Percentiles rank a stretch among this genome's conserved stretches.
These are phyloP conservation scores for Naganishia liquefaciens DNA, from an alignment of 1,284 basidiomycete genomes.

Conservation along the genomic window DNA sequence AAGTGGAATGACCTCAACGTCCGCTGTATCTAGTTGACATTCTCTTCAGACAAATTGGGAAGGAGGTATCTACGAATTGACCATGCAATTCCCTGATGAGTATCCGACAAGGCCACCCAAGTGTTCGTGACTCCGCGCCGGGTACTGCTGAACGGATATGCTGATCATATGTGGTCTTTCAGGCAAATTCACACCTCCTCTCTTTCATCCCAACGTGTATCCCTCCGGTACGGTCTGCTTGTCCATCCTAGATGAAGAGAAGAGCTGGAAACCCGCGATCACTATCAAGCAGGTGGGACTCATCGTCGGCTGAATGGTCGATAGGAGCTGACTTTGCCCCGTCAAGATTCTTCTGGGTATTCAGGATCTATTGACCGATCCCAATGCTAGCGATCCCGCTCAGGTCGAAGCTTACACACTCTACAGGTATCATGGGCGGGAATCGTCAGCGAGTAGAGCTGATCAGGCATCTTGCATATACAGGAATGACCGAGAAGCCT, in stretches of 20 bases:
- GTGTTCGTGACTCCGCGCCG: slow-evolving; percentile 40
- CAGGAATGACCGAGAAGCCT: slow-evolving; percentile 85
- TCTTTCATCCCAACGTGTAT: slow-evolving; percentile 99
- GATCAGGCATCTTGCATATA: no score
- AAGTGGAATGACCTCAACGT: slow-evolving; percentile 53
- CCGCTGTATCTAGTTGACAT: slow-evolving; percentile 15
- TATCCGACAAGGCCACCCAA: slow-evolving; percentile 54
- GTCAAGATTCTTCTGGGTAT: slow-evolving; percentile 87
- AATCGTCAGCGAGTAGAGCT: background rate
- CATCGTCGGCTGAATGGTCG: background rate
- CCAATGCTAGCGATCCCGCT: slow-evolving; percentile 91
- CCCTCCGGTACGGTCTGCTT: slow-evolving; percentile 98
- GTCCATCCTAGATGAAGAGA: slow-evolving; percentile 98
- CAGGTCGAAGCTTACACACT: slow-evolving; percentile 96
- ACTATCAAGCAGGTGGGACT: slow-evolving; percentile 89
- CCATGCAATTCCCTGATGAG: slow-evolving; percentile 87
- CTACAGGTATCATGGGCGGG: slow-evolving; percentile 70
- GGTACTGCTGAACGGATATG: background rate
- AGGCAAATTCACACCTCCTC: slow-evolving; percentile 95
- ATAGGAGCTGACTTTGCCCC: background rate
- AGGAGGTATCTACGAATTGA: slow-evolving; percentile 87
- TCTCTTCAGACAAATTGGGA: slow-evolving; percentile 86
- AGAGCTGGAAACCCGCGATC: slow-evolving; percentile 98
- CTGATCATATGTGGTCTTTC: slow-evolving; percentile 26
- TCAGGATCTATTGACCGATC: slow-evolving; percentile 89